These are phyloP conservation scores for Herpetomonas samuelpessoai DNA, from an alignment of 208 protist species.

Conservation along the genomic window DNA sequence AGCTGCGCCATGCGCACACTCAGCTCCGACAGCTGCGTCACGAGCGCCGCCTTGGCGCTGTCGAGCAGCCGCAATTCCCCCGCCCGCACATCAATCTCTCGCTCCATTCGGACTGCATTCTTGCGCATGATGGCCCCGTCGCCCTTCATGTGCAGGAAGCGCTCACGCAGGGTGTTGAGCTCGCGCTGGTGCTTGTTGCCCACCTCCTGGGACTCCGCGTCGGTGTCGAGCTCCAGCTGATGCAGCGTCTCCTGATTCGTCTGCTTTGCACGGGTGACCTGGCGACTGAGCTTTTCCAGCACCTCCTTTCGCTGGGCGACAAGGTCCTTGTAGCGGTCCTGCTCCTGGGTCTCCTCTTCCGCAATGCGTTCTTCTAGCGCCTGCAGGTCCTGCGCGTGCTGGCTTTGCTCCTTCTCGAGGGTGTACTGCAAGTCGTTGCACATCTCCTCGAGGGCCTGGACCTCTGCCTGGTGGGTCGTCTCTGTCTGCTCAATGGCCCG, in stretches of 20 bases:
- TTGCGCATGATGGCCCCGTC: conserved; percentile 94
- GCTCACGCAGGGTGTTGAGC: conserved; percentile 75
- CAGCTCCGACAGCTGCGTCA: conserved; percentile 77
- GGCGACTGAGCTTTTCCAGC: conserved; percentile 52
- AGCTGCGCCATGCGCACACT: conserved; percentile 86
- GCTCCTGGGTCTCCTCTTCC: conserved; percentile 43
- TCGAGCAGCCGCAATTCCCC: conserved; percentile 74
- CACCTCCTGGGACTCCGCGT: conserved; percentile 90
- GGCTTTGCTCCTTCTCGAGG: conserved; percentile 55
- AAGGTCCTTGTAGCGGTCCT: conserved; percentile 81
- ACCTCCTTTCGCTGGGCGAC: conserved; percentile 57
- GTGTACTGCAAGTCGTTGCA: conserved; percentile 61
- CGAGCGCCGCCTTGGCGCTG: conserved; percentile 65
- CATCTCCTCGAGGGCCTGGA: conserved; percentile 82
- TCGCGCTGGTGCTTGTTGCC: conserved; percentile 68
- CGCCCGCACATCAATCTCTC: conserved; percentile 88
- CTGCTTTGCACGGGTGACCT: conserved; percentile 66
- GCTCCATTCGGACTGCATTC: conserved; percentile 87
- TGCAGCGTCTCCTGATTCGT: conserved; percentile 82
- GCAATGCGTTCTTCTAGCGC: conserved; percentile 32
- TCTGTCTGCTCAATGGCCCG: conserved; percentile 74
- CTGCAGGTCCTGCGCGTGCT: conserved; percentile 30
- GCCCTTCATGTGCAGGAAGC: conserved; percentile 92
- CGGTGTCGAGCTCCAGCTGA: conserved; percentile 94
- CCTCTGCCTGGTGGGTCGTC: conserved; percentile 78